A percentile compares a stretch with the other conserved stretches of the same genome.
Evolutionary conservation across 2,329 filamentous ascomycete genomes (phyloP).

Genomic region (Microsporum canis): DNA sequence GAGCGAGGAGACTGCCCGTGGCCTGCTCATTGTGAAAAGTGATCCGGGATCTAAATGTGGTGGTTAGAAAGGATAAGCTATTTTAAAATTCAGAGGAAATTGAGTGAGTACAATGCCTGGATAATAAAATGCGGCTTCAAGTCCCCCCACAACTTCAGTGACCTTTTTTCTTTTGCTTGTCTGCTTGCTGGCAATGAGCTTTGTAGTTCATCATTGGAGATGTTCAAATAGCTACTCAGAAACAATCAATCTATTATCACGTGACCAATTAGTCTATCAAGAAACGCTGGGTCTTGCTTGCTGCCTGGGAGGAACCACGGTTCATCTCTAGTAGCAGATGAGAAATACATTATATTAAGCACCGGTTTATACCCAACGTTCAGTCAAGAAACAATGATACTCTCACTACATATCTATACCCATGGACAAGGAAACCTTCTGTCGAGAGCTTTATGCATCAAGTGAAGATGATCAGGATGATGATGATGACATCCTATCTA

Average conservation of each 20-base stretch:
- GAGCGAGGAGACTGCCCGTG: not conserved
- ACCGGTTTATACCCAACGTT: not conserved
- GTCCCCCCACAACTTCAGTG: not conserved
- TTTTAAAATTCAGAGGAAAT: not conserved
- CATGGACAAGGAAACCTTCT: conserved; percentile 26
- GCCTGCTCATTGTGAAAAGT: not conserved
- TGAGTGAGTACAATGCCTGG: not conserved
- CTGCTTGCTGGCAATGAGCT: not conserved
- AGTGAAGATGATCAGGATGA: conserved; percentile 20
- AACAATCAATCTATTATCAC: not conserved
- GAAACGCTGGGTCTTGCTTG: not conserved
- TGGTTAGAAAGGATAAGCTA: not conserved
- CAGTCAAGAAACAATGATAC: not conserved
- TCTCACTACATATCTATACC: not conserved
- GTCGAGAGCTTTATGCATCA: conserved; percentile 25
- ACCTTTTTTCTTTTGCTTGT: not conserved
- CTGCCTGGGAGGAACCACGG: not conserved
- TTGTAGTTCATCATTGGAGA: not conserved
- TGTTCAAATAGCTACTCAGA: too few species aligned
- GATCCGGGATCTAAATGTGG: not conserved
- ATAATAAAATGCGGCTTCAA: not conserved
- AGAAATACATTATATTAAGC: not conserved
- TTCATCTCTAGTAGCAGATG: not conserved
- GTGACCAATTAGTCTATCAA: not conserved
- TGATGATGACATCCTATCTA: conserved; percentile 14